Evolutionary conservation across 805 yeast genomes (phyloP).

Genomic region (Citeromyces nyonsensis): DNA sequence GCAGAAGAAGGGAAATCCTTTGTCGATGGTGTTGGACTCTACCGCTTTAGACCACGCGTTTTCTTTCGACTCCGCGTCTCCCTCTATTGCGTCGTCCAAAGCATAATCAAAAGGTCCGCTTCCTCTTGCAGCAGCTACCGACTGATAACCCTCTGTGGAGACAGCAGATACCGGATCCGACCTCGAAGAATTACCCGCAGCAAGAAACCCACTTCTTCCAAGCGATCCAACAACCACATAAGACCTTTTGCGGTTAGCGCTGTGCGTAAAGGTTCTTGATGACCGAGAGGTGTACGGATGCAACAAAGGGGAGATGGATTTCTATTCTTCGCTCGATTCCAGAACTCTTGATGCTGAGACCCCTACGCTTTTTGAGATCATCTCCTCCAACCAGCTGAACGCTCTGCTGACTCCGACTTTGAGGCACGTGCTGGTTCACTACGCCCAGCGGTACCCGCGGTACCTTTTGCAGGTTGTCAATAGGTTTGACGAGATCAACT

Average conservation of each 20-base stretch:
- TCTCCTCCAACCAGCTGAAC: conserved; percentile 71
- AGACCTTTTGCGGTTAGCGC: conserved; percentile 23
- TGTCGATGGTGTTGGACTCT: no score
- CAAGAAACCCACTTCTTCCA: conserved; percentile 21
- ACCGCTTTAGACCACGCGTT: no score
- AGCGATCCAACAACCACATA: conserved; percentile 27
- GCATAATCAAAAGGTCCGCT: no score
- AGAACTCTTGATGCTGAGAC: conserved; percentile 55
- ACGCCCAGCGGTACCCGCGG: conserved; percentile 66
- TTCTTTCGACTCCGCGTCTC: no score
- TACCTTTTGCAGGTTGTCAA: conserved; percentile 45
- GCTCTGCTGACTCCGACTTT: conserved; percentile 68
- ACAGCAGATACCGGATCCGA: no score
- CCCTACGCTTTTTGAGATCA: conserved; percentile 82
- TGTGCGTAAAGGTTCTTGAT: conserved; percentile 12
- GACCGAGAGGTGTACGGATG: no score
- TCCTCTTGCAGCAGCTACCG: no score
- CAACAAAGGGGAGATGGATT: conserved; percentile 58
- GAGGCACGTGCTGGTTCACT: conserved; percentile 65
- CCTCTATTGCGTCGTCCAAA: no score
- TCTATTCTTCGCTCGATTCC: conserved; percentile 67
- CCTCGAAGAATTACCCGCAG: no score
- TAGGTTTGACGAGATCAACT: conserved; percentile 63
- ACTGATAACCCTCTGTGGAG: no score
- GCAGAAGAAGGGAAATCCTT: no score